Base-by-base conservation (phyloP, 1,139 yeast genomes). In the Cylindricascospora bacillispora region DNA sequence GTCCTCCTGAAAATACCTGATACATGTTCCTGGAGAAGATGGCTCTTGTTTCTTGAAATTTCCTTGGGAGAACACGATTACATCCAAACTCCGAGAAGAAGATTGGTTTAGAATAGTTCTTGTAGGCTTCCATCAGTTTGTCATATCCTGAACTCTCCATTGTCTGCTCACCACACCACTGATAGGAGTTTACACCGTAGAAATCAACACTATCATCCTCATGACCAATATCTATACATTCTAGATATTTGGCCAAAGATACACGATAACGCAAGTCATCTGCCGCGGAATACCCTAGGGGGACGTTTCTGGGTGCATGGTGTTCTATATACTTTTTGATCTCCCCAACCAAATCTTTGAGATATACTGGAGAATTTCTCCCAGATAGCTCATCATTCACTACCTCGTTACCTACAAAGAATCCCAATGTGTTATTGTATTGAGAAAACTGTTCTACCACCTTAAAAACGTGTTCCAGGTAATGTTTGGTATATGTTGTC, bases 271-370 rank as follows among this genome's bases (percentile, higher is more conserved):
- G 59, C 39, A 81, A 63, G 48, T 83, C 95, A 56, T 89, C 98
- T 2, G 95, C 97, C 0, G 97, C 95, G 1, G 95, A 79, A 54
- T 89, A 89, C 0, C 98, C 97, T 21, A 89, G 89, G 1, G 97
- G 97, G 17, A 89, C 71, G 9, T 56, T 51, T 38, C 97, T 65
- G 12, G 73, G 67, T 2, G 74, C 57, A 45, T 81, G 70, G 15
- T 52, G 44, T 15, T 58, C 50, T 34, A 85, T 73, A 51, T 79
- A 89, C 26, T 59, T 56, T 53, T 86, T 86, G 59, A 85, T 65
- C 56, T 86, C 95, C 30, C 92, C 65, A 11, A 82, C 65, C 22
- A 85, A 65, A 0, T 85, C 86, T 45, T 85, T 83, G 24, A 86
- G 63, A 49, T 73, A 89, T 2, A 62, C 60, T 1, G 93, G 85